Evolutionary conservation across 352 stramenopile genomes (phyloP).

Genomic region (Pythium coloratum): DNA sequence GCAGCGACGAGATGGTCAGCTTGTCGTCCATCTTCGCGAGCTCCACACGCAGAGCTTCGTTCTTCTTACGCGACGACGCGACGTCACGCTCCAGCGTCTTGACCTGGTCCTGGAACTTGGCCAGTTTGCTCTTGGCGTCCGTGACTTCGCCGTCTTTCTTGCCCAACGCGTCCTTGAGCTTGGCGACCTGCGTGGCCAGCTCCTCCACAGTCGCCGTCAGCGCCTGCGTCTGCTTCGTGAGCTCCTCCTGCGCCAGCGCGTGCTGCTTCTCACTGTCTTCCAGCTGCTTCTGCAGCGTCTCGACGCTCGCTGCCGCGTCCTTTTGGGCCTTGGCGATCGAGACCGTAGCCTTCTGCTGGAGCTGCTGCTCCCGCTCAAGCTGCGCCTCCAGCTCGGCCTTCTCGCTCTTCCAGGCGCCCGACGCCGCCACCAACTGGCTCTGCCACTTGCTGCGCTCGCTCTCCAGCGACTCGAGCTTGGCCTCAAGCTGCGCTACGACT

Average conservation of each 20-base stretch:
- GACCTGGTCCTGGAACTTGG: slow-evolving; percentile 37
- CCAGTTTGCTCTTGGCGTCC: slow-evolving; percentile 32
- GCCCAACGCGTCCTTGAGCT: slow-evolving; percentile 32
- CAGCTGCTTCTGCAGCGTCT: slow-evolving; percentile 3
- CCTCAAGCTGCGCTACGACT: slow-evolving; percentile 42
- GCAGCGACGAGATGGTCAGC: slow-evolving; percentile 59
- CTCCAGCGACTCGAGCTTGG: slow-evolving; percentile 46
- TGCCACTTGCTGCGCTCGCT: slow-evolving; percentile 38
- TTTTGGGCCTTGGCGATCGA: slow-evolving; percentile 21
- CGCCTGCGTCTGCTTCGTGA: slow-evolving; percentile 35
- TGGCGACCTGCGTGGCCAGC: slow-evolving; percentile 35
- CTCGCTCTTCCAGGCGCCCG: slow-evolving; percentile 34
- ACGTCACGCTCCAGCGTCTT: slow-evolving; percentile 49
- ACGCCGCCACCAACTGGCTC: slow-evolving; percentile 40
- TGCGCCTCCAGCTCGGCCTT: slow-evolving; percentile 30
- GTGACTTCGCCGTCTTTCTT: slow-evolving; percentile 33
- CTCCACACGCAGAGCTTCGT: slow-evolving; percentile 55
- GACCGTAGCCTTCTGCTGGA: slow-evolving; percentile 26
- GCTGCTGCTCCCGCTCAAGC: slow-evolving; percentile 31
- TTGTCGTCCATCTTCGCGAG: slow-evolving; percentile 56
- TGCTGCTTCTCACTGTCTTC: slow-evolving; percentile 11
- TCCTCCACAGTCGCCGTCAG: slow-evolving; percentile 31
- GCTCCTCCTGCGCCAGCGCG: slow-evolving; percentile 25
- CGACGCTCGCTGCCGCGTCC: slow-evolving; percentile 20
- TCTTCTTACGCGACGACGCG: slow-evolving; percentile 56